Evolutionary conservation across 257 asterid species (phyloP), one percentile per base, ranked within the genome.

Genomic region (Osmanthus fragrans): DNA sequence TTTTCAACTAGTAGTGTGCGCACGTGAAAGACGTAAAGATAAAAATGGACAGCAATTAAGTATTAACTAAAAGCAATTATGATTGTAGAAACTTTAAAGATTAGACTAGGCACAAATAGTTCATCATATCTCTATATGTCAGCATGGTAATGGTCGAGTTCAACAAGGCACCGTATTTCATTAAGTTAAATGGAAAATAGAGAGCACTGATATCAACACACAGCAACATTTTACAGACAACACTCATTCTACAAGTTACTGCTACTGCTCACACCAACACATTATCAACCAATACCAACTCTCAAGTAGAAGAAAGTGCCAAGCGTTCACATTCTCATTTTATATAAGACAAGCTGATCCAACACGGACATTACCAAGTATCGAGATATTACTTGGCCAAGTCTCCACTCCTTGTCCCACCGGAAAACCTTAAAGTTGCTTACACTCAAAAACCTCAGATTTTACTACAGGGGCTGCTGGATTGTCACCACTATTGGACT

Each of bases 401-500:
- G 29, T 56, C 65, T 5, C 65, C 64, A 54, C 9, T 54, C 2
- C 9, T 5, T 7, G 2, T 18, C 16, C 19, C 5, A 49, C n/a
- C 23, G 8, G 47, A 11, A 8, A 37, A 37, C 42, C 40, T 37
- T 7, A 8, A 10, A 40, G 15, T 40, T 40, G 4, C 16, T 15
- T 12, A 13, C 6, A 37, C 10, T 0, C 12, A 8, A 39, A 39
- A 39, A 8, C 51, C 54, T 45, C 19, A 0, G 15, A 47, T 47
- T 47, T 15, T 4, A 58, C 84, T 76, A 86, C 39, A 92, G 91
- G 1, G 98, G 98, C 77, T 94, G 88, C 76, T 92, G 97, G 86
- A 92, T 27, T 21, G 97, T 92, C 75, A 91, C 89, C n/a, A 92
- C 92, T 72, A 94, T 33, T 36, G 97, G 90, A 75, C 97, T 92